These are phyloP conservation scores for Metahyphopichia silvanorum DNA, from an alignment of 805 yeast genomes.

Conservation along the genomic window DNA sequence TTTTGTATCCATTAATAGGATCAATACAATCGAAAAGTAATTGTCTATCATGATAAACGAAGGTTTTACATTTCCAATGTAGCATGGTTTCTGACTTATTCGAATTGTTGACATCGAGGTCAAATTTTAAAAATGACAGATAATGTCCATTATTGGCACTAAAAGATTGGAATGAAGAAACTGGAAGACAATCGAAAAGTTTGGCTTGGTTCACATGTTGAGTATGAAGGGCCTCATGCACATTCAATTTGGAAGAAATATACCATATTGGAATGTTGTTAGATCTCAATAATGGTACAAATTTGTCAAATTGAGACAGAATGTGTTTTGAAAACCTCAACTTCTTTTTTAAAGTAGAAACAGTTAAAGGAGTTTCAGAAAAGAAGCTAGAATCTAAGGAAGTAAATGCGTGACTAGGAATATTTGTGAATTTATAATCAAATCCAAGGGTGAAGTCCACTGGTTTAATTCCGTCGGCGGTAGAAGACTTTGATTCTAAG, in stretches of 20 bases:
- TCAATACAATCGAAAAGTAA: slow-evolving; percentile 23
- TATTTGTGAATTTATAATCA: slow-evolving; percentile 2
- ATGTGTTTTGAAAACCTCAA: slow-evolving; percentile 4
- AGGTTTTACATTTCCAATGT: slow-evolving; percentile 26
- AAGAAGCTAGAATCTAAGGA: slow-evolving; percentile 4
- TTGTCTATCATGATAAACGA: slow-evolving; percentile 17
- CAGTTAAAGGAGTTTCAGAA: slow-evolving; percentile 2
- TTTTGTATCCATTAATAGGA: slow-evolving; percentile 28
- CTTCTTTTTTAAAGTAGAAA: slow-evolving; percentile 4
- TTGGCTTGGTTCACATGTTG: background rate
- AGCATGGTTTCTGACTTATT: slow-evolving; percentile 11
- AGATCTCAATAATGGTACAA: slow-evolving; percentile 3
- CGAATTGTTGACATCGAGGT: slow-evolving; percentile 7
- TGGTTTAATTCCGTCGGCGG: background rate
- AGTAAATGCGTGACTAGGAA: slow-evolving; percentile 7
- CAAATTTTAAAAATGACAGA: slow-evolving; percentile 20
- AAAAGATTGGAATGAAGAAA: slow-evolving; percentile 2
- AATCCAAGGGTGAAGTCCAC: slow-evolving; percentile 1
- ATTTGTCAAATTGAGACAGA: slow-evolving; percentile 2
- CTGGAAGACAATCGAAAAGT: background rate
- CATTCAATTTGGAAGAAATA: slow-evolving; percentile 14
- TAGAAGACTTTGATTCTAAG: slow-evolving; percentile 2
- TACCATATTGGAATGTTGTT: slow-evolving; percentile 16
- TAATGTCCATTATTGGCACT: slow-evolving; percentile 18
- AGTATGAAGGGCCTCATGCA: background rate